Evolutionary conservation across 805 yeast species (phyloP).

Genomic region (Yarrowia keelungensis): DNA sequence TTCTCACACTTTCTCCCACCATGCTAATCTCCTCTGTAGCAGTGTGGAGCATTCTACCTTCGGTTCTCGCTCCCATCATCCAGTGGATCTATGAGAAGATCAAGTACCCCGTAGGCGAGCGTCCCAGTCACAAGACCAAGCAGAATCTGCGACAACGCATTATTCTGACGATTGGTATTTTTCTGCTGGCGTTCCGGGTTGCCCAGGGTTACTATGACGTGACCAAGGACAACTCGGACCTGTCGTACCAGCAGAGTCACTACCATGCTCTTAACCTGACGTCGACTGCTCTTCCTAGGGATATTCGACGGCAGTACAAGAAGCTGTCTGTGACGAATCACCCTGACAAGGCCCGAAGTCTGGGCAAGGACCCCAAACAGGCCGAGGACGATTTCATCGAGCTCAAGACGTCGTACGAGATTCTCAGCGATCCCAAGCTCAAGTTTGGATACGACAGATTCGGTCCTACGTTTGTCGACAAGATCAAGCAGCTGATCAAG

Average conservation of each 20-base stretch:
- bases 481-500: conserved; percentile 37
- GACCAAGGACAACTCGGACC: conserved; percentile 28
- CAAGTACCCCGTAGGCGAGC: conserved; percentile 25
- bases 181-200: conserved; percentile 43
- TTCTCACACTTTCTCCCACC: background rate
- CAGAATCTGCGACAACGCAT: conserved; percentile 39
- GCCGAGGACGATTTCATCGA: conserved; percentile 52
- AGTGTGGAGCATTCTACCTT: conserved; percentile 25
- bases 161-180: conserved; percentile 41
- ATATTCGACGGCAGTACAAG: conserved; percentile 44
- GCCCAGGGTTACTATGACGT: conserved; percentile 43
- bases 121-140: conserved; percentile 26
- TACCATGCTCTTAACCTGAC: conserved; percentile 44
- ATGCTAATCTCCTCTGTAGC: conserved; percentile 37
- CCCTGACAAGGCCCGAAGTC: conserved; percentile 49
- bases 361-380: conserved; percentile 40
- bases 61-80: conserved; percentile 40
- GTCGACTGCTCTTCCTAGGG: conserved; percentile 41
- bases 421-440: conserved; percentile 74
- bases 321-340: conserved; percentile 45
- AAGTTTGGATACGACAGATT: conserved; percentile 83
- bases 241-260: conserved; percentile 40
- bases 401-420: conserved; percentile 77
- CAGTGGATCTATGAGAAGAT: conserved; percentile 43
- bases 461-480: conserved; percentile 68